Evolutionary conservation across 2,329 filamentous ascomycete species (phyloP).

Genomic region (Fusarium cicatricum): DNA sequence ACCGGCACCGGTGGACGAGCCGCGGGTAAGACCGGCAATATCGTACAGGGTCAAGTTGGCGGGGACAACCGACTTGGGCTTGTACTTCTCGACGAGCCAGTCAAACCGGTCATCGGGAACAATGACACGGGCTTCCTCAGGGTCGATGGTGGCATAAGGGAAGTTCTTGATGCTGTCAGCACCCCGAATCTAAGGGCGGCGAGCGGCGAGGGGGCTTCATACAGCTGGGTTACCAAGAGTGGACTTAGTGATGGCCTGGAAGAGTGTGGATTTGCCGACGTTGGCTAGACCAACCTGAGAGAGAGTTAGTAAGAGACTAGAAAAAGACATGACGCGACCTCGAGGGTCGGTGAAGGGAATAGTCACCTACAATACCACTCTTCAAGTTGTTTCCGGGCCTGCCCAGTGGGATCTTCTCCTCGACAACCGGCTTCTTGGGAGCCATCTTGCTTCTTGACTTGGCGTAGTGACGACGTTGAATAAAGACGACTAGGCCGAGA

Average conservation of each 20-base stretch:
- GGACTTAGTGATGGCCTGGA: constrained; percentile 99
- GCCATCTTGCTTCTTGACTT: constrained; percentile 81
- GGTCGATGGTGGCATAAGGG: constrained; percentile 98
- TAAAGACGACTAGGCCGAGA: constrained; percentile 59
- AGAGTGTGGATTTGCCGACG: constrained; percentile 98
- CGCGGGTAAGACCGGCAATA: constrained; percentile 94
- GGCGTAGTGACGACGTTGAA: constrained; percentile 64
- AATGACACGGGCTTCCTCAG: constrained; percentile 96
- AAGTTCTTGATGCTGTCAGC: constrained; percentile 76
- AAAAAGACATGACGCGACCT: constrained; percentile 2
- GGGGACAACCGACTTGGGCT: constrained; percentile 96
- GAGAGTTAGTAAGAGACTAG: constrained; percentile 37
- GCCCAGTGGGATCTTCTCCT: constrained; percentile 97
- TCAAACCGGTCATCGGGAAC: constrained; percentile 96
- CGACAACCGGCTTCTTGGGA: constrained; percentile 90
- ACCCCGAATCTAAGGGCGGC: constrained; percentile 49
- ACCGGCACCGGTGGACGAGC: constrained; percentile 96
- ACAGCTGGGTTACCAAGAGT: constrained; percentile 96
- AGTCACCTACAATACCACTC: constrained; percentile 87
- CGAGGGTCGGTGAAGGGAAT: not conserved
- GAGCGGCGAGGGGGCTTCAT: constrained; percentile 54
- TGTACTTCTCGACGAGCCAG: constrained; percentile 95
- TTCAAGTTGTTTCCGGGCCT: constrained; percentile 98
- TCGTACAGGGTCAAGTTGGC: constrained; percentile 99
- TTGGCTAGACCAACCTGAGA: constrained; percentile 94